Evolutionary conservation across 2,329 filamentous ascomycete genomes (phyloP).

Genomic region (Penicillium sp.): DNA sequence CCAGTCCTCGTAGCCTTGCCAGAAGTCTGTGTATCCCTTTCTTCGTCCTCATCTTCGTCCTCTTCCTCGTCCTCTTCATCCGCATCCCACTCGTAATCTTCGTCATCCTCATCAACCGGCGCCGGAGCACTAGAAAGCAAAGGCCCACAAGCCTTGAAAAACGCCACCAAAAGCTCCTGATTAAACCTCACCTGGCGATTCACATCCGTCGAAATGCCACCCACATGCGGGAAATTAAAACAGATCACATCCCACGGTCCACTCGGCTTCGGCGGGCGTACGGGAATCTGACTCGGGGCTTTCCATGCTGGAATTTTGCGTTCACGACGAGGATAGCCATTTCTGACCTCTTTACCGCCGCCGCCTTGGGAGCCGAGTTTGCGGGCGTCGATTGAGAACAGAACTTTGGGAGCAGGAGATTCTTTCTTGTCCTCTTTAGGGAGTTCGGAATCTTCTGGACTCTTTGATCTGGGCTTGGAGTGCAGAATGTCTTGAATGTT

Average conservation of each 20-base stretch:
- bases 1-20: constrained; percentile 25
- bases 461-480: constrained; percentile 10
- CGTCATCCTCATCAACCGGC: constrained; percentile 21
- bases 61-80: constrained; percentile 23
- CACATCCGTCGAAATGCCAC: constrained; percentile 86
- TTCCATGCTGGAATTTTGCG: constrained; percentile 31
- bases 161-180: constrained; percentile 58
- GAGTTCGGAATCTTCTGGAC: neutral
- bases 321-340: constrained; percentile 34
- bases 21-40: constrained; percentile 14
- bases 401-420: constrained; percentile 26
- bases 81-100: constrained; percentile 25
- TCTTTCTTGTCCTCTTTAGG: neutral
- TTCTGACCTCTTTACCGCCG: constrained; percentile 46
- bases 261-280: constrained; percentile 11
- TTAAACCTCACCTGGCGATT: constrained; percentile 93
- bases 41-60: constrained; percentile 10
- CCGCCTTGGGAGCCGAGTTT: constrained; percentile 39
- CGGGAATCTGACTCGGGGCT: constrained; percentile 7
- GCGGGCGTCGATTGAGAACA: constrained; percentile 45
- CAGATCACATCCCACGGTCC: constrained; percentile 70
- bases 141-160: constrained; percentile 47
- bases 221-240: constrained; percentile 97
- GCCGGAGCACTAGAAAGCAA: constrained; percentile 35
- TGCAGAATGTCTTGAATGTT: constrained; percentile 52